These are phyloP conservation scores for Eucalyptus curtisii DNA, from an alignment of 345 rosid genomes.

Conservation along the genomic window DNA sequence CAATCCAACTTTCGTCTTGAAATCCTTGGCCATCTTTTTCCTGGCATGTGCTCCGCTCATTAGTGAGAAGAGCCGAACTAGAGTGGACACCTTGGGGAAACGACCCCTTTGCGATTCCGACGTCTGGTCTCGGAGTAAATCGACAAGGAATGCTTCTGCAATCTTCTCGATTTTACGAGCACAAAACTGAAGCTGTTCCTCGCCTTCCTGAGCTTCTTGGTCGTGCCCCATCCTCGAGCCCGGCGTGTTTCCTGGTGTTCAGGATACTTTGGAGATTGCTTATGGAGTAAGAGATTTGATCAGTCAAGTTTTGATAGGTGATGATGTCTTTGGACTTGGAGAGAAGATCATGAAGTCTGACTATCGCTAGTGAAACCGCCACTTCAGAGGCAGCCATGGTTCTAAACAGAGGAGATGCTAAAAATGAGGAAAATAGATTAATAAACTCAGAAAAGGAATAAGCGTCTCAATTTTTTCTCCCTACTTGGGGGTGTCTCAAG, in stretches of 20 bases:
- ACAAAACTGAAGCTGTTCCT: rapidly evolving
- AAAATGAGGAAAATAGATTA: background rate
- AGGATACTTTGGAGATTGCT: background rate
- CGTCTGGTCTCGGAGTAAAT: background rate
- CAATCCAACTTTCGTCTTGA: rapidly evolving
- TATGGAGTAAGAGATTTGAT: background rate
- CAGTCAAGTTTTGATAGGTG: rapidly evolving
- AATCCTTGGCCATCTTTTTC: background rate
- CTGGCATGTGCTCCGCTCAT: background rate
- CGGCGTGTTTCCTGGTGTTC: background rate
- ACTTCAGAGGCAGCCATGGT: background rate
- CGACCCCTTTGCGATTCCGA: background rate
- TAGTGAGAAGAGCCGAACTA: background rate
- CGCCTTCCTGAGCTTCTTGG: background rate
- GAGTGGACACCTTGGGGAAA: background rate
- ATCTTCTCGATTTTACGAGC: rapidly evolving
- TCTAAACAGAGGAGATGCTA: no score
- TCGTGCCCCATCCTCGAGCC: background rate
- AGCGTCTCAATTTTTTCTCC: no score
- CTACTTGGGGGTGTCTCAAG: background rate
- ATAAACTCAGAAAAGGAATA: background rate
- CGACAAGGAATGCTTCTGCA: background rate
- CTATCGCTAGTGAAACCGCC: background rate
- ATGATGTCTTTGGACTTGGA: background rate
- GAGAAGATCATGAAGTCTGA: background rate